These are phyloP conservation scores for Eucalyptus sp. DNA, from an alignment of 345 rosid genomes.

Conservation along the genomic window DNA sequence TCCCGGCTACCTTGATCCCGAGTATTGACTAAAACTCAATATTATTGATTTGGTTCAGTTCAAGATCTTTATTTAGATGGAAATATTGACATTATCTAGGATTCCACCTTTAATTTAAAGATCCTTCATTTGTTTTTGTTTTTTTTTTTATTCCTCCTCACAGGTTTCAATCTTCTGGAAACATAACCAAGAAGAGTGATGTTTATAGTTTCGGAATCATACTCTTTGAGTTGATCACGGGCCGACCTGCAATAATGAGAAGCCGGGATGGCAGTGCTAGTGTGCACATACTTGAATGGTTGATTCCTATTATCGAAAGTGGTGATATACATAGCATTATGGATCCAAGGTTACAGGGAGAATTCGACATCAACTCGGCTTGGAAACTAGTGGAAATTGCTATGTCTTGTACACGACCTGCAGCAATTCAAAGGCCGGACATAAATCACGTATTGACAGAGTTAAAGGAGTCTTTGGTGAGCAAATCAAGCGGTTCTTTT, in stretches of 20 bases:
- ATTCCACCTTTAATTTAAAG: background rate
- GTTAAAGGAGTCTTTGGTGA: background rate
- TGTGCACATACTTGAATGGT: background rate
- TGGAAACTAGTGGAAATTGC: conserved; percentile 11
- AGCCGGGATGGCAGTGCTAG: background rate
- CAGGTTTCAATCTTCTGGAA: conserved; percentile 18
- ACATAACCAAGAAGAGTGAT: conserved; percentile 34
- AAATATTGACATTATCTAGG: rapidly evolving
- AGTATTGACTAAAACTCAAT: no score
- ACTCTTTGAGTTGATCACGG: conserved; percentile 30
- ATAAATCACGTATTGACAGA: conserved; percentile 1
- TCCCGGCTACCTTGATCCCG: no score
- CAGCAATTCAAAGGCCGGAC: background rate
- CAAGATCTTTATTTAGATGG: rapidly evolving
- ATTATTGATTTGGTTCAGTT: rapidly evolving
- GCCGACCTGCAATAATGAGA: conserved; percentile 8
- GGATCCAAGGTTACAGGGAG: background rate
- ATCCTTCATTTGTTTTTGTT: rapidly evolving
- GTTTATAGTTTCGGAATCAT: conserved; percentile 38
- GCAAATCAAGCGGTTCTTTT: background rate
- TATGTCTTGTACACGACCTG: background rate
- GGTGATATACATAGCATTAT: conserved; percentile 5
- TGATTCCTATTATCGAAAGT: background rate
- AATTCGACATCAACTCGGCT: background rate
- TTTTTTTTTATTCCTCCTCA: rapidly evolving